phyloP scores from a whole-genome alignment of 2,329 filamentous ascomycete species.

The Kalaharituber pfeilii region DNA sequence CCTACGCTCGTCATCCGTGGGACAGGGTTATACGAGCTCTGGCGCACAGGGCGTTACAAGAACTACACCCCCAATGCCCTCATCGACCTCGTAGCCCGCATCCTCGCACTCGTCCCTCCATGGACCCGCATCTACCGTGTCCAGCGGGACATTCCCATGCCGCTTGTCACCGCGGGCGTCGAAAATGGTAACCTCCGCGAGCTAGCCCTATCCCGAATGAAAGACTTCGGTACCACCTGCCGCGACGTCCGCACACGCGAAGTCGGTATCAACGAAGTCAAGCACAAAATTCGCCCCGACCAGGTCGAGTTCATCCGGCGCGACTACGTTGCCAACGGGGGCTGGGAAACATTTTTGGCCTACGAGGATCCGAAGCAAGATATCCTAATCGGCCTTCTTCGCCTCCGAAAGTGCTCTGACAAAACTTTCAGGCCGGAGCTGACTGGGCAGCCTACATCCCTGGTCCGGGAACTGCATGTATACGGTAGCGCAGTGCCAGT shows the following conservation, averaged over 20 bases:
- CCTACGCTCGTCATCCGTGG: constrained; percentile 93
- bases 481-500: constrained; percentile 96
- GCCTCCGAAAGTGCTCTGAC: constrained; percentile 74
- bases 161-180: constrained; percentile 91
- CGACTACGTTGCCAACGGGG: constrained; percentile 87
- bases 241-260: constrained; percentile 91
- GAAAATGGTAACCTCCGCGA: constrained; percentile 95
- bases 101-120: constrained; percentile 80
- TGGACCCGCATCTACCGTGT: constrained; percentile 99
- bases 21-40: constrained; percentile 89
- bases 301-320: constrained; percentile 88
- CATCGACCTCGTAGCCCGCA: constrained; percentile 90
- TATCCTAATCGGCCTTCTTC: constrained; percentile 78
- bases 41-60: constrained; percentile 91
- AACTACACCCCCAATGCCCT: constrained; percentile 97
- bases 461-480: constrained; percentile 88
- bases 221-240: constrained; percentile 93
- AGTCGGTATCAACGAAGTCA: constrained; percentile 97
- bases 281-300: constrained; percentile 92
- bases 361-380: constrained; percentile 98
- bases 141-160: constrained; percentile 98
- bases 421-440: constrained; percentile 86
- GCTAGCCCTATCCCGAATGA: constrained; percentile 89
- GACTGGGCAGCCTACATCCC: constrained; percentile 66
- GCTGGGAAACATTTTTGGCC: constrained; percentile 95